Base-by-base conservation (phyloP, 75 land plant genomes). In the Azolla pinnata region DNA sequence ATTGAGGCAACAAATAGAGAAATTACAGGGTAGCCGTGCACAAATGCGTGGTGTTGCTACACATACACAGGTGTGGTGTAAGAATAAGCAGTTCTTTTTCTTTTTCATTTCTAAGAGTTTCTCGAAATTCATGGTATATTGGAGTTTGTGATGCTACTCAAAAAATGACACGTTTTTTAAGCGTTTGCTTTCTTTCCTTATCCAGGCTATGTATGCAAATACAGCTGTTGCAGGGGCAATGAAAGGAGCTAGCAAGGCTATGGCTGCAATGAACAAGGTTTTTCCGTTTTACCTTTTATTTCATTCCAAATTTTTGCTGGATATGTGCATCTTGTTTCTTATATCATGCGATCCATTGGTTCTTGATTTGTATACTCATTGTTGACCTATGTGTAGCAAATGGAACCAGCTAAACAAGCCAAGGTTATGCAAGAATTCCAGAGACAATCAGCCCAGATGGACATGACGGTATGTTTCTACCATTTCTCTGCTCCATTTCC, bases 381-480 rank as follows among this genome's bases (percentile, higher is more conserved):
- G n/a, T n/a, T n/a, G n/a, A n/a, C n/a, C 3, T 52, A 14, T 10
- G 1, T 25, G 52, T 83, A 92, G 97, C 79, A 92, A 85, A 85
- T 92, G 97, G 82, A 70, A 33, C 97, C 95, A 27, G 81, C 84
- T 44, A 88, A 92, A 74, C 95, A 88, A 61, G 76, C 75, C 0
- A 85, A 80, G 60, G 72, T 92, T 25, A 85, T 92, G 73, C 68
- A 75, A 62, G 97, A 91, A 58, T 91, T 91, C 61, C 97, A 91
- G 81, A 82, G 73, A 62, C 95, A 92, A 64, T 76, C 89, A 5
- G 80, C 95, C 18, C 93, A 92, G 57, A 80, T 92, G 89, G 97
- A 92, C 54, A 92, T 88, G 96, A 92, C 97, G 67, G 97, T 92
- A 83, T 70, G 44, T n/a, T n/a, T n/a, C n/a, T n/a, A n/a, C n/a